phyloP scores from a whole-genome alignment of 2,329 filamentous ascomycete species.

The Claviceps spartinae region DNA sequence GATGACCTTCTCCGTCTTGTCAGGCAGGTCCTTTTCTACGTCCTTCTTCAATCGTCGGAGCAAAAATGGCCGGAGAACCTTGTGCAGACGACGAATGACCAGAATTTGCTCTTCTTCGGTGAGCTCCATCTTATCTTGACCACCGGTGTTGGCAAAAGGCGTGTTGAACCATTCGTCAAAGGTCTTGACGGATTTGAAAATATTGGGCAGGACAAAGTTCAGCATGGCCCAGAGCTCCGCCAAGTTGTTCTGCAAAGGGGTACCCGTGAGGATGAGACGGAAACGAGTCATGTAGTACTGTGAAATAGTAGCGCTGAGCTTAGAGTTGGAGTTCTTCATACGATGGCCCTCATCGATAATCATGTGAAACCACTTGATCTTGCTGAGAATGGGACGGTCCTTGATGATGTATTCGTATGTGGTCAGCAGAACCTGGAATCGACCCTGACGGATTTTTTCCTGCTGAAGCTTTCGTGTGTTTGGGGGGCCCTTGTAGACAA shows the following conservation, averaged over 20 bases:
- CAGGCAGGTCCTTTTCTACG: conserved; percentile 94
- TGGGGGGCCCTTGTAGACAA: conserved; percentile 96
- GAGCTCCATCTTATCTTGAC: conserved; percentile 96
- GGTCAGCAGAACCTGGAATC: conserved; percentile 91
- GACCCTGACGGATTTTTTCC: conserved; percentile 83
- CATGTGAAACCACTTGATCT: conserved; percentile 99
- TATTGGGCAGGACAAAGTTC: conserved; percentile 94
- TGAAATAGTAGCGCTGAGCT: conserved; percentile 87
- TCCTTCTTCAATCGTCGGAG: conserved; percentile 98
- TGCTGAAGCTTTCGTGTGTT: conserved; percentile 79
- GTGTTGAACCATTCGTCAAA: conserved; percentile 99
- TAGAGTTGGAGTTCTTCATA: conserved; percentile 98
- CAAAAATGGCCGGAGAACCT: conserved; percentile 92
- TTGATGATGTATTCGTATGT: conserved; percentile 99
- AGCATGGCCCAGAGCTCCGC: conserved; percentile 94
- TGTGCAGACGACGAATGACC: conserved; percentile 94
- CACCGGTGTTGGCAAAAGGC: conserved; percentile 93
- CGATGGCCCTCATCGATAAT: conserved; percentile 98
- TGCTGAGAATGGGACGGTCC: conserved; percentile 84
- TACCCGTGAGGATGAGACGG: conserved; percentile 93
- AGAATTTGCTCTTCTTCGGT: conserved; percentile 99
- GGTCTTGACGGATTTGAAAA: conserved; percentile 97
- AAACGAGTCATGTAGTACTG: conserved; percentile 92
- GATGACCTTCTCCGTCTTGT: conserved; percentile 98
- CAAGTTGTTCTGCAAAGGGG: conserved; percentile 91